Evolutionary conservation across 2,329 filamentous ascomycete genomes (phyloP), one percentile per base, ranked within the genome.

Genomic region (Xylaria sp.): DNA sequence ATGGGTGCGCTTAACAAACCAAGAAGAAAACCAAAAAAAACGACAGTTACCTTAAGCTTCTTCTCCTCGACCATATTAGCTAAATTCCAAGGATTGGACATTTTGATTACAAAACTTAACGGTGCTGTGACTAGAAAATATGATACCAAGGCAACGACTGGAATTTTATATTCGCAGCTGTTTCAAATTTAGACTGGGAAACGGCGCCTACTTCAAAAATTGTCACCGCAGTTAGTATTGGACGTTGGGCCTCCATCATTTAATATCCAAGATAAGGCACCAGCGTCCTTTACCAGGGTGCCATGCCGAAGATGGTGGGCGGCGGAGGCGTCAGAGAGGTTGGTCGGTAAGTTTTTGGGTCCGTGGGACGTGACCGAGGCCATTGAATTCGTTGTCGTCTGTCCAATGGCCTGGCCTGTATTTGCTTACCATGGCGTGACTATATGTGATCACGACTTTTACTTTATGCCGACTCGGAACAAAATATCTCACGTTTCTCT

Each of bases 61-160:
- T 74, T 73, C 60, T 76, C 74, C 31, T 77, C 71, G 15, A 76
- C 74, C 74, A 76, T 73, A 23, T 67, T 72, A 13, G 74, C 71
- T 13, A 65, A 17, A 10, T 49, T 65, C 60, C 63, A 65, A 5
- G 63, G 63, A 27, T 65, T 65, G 19, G 60, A 60, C 60, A 65
- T 65, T 23, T 15, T 46, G 19, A 33, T 23, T 4, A 21, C 23
- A 3, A 54, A 13, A 37, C 19, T 33, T 25, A 43, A 40, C 19
- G 21, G 31, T 38, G 46, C 40, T 1, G 31, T 38, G 10, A 13
- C 29, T 47, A 25, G 27, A 44, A n/a, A 43, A 10, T 21, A 52
- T 4, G n/a, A 13, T 35, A 21, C 9, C 15, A 31, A 35, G 15
- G n/a, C 9, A 21, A 49, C 38, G 33, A 21, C 15, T 31, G 21